Evolutionary conservation across 306 rosid species (phyloP).

Genomic region (Cucumis cinereus): DNA sequence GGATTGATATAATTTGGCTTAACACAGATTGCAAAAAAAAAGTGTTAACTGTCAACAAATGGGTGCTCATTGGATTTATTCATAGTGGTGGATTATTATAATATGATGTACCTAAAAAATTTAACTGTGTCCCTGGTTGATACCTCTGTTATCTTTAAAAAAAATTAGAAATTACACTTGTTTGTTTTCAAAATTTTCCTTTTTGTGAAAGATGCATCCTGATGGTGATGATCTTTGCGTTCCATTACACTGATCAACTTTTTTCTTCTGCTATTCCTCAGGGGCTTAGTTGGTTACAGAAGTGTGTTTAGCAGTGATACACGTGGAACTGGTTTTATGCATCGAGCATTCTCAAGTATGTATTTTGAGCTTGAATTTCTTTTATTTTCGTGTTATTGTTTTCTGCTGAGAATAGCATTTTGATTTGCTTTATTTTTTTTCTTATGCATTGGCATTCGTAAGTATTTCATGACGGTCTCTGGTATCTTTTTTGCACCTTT

Average conservation of each 20-base stretch:
- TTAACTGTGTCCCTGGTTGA: not conserved
- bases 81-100: not conserved
- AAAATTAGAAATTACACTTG: not conserved
- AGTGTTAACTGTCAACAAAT: not conserved
- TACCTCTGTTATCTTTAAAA: not conserved
- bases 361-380: slow-evolving; percentile 4
- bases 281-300: slow-evolving; percentile 98
- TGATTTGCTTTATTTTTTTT: not conserved
- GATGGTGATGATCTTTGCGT: not conserved
- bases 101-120: not conserved
- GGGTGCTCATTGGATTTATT: not conserved
- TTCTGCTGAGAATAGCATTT: not conserved
- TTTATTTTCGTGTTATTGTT: not conserved
- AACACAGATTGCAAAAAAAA: not conserved
- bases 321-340: slow-evolving; percentile 99
- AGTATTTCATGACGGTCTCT: too few species aligned
- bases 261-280: slow-evolving; percentile 24
- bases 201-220: not conserved
- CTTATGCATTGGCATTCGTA: too few species aligned
- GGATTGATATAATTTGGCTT: not conserved
- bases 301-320: slow-evolving; percentile 97
- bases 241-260: not conserved
- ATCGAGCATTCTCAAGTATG: slow-evolving; percentile 87
- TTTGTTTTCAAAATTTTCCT: not conserved
- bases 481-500: not conserved